Base-by-base conservation (phyloP, 139 green algal genomes). In the Eudorina sp. region DNA sequence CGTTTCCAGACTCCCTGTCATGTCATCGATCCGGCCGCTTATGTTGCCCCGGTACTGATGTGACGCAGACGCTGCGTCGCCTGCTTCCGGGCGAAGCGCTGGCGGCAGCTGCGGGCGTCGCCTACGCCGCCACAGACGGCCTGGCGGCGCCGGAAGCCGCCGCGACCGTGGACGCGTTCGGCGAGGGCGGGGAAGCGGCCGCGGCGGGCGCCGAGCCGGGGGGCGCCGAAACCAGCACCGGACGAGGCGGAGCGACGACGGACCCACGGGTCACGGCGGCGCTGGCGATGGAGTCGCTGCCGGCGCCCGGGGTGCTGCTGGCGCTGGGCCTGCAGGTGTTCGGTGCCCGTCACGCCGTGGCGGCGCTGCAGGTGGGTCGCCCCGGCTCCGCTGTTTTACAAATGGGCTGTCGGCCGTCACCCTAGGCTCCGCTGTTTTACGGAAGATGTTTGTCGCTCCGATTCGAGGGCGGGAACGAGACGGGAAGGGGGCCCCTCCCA, bases 251-350 rank as follows among this genome's bases (percentile, higher is more conserved):
- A 64, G 66, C 18, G 16, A 4, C 55, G 23, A 66, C 55, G 27
- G 64, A 73, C 27, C 64, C 64, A 25, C 31, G 36, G 66, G 29
- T 53, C 25, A 51, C 48, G 8, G 48, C 75, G 29, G 48, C 75
- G 29, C n/a, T 69, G n/a, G 75, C 8, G 43, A 8, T 43, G 46
- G 73, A 43, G 48, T 64, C 25, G 4, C 55, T 85, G 36, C 78
- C 78, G 4, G n/a, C 79, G 55, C 4, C 29, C 7, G 79, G 79
- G 7, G 75, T 83, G 46, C 13, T 74, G 19, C 4, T 45, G 14
- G 69, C 45, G 29, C 85, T 90, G 46, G 85, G 85, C 9, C 55
- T 76, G 46, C 62, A 60, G 62, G 40, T 27, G 13, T 74, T 86
- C 62, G 40, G 13, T 36, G 60, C 62, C 4, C 46, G 21, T 5